Evolutionary conservation across 2,329 filamentous ascomycete genomes (phyloP).

Genomic region (Emergomyces africanus): DNA sequence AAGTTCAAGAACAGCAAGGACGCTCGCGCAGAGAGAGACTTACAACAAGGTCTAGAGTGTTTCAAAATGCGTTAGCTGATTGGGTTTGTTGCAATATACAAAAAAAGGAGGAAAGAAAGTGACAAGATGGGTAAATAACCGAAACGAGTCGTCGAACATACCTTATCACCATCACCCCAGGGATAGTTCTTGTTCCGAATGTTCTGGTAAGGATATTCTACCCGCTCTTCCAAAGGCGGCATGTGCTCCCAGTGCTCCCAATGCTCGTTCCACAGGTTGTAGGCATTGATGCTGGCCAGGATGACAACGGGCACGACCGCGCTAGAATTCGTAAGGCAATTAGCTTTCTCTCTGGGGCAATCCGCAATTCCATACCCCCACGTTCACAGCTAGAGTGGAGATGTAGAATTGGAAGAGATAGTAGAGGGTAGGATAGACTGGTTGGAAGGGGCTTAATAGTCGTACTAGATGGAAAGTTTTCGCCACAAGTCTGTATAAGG

Average conservation of each 20-base stretch:
- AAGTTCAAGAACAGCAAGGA: neutral
- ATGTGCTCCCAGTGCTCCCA: constrained; percentile 91
- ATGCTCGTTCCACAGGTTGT: constrained; percentile 84
- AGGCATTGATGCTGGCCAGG: constrained; percentile 68
- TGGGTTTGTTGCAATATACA: neutral
- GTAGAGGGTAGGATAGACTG: neutral
- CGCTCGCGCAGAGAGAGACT: constrained; percentile 23
- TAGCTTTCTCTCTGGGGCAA: neutral
- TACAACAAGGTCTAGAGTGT: constrained; percentile 50
- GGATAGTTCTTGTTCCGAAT: constrained; percentile 91
- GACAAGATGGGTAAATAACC: neutral
- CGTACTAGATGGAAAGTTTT: constrained; percentile 85
- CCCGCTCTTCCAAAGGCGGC: constrained; percentile 76
- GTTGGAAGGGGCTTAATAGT: neutral
- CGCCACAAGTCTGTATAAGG: constrained; percentile 65
- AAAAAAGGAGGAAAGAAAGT: neutral
- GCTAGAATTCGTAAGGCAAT: constrained; percentile 34
- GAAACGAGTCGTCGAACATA: constrained; percentile 27
- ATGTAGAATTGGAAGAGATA: neutral
- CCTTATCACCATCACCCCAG: constrained; percentile 95
- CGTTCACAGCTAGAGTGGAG: neutral
- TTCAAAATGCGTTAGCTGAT: constrained; percentile 6
- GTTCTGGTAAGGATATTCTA: constrained; percentile 96
- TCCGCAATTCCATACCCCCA: neutral
- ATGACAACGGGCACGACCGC: constrained; percentile 60